Evolutionary conservation across 495 filamentous ascomycete species (phyloP).

Genomic region (Aspergillus haitiensis): DNA sequence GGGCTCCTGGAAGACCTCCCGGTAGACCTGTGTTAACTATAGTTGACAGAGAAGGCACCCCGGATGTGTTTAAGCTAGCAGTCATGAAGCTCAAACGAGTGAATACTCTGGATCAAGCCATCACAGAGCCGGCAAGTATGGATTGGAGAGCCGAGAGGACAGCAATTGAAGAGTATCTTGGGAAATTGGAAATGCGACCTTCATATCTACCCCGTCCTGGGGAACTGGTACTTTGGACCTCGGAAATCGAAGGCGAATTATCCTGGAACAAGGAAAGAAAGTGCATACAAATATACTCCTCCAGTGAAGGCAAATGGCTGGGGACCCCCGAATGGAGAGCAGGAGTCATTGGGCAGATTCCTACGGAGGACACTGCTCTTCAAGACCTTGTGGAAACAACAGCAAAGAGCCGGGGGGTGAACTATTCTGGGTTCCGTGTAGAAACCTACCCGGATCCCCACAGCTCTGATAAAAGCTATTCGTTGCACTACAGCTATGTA

Average conservation of each 20-base stretch:
- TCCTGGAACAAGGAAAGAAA: conserved; percentile 31
- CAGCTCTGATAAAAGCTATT: conserved; percentile 49
- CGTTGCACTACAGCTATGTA: conserved; percentile 55
- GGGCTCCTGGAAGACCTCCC: conserved; percentile 15
- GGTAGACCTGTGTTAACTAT: conserved; percentile 16
- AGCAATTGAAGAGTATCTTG: conserved; percentile 36
- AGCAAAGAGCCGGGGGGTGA: conserved; percentile 43
- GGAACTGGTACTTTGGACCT: conserved; percentile 58
- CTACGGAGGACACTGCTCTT: conserved; percentile 41
- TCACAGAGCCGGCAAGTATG: conserved; percentile 50
- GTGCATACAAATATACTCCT: conserved; percentile 36
- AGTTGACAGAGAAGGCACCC: conserved; percentile 44
- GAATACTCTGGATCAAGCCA: conserved; percentile 39
- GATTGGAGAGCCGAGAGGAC: conserved; percentile 55
- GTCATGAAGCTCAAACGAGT: conserved; percentile 48
- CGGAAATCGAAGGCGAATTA: conserved; percentile 40
- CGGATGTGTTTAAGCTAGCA: conserved; percentile 53
- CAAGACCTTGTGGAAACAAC: conserved; percentile 44
- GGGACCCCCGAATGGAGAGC: conserved; percentile 55
- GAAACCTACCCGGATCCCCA: conserved; percentile 56
- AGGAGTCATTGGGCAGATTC: conserved; percentile 53
- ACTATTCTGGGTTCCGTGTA: conserved; percentile 58
- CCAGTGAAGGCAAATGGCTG: conserved; percentile 27
- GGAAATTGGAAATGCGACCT: conserved; percentile 41
- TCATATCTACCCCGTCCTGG: conserved; percentile 56